Conservation (phyloP, 305 asterid genomes). For the Fraxinus albicans region DNA sequence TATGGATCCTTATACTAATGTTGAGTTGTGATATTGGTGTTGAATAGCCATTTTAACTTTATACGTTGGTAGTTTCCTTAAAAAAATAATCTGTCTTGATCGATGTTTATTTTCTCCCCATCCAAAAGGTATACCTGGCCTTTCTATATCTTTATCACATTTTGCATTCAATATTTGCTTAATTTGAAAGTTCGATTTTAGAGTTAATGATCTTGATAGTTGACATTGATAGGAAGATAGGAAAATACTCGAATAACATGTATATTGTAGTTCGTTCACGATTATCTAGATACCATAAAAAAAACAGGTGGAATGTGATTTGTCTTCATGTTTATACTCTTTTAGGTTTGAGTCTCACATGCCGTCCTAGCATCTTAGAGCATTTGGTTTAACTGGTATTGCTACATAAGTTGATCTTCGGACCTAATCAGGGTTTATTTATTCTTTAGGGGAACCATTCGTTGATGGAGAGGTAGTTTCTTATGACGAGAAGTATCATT, state of each 20-base stretch:
- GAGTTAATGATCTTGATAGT: background rate
- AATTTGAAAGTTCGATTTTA: background rate
- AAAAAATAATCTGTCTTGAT: background rate
- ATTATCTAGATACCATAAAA: background rate
- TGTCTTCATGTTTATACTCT: background rate
- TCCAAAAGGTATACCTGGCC: background rate
- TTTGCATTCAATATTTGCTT: background rate
- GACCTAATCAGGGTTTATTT: background rate
- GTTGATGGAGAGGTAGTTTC: constrained; percentile 35
- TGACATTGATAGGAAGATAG: background rate
- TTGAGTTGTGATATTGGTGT: background rate
- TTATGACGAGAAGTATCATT: constrained; percentile 40
- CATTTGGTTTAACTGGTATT: background rate
- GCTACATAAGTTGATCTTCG: background rate
- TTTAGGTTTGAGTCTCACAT: background rate
- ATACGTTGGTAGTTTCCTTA: background rate
- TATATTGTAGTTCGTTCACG: background rate
- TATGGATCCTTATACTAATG: background rate
- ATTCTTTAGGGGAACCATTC: constrained; percentile 41
- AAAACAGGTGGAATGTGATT: background rate
- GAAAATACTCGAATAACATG: background rate
- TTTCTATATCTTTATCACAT: background rate
- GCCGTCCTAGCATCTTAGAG: background rate
- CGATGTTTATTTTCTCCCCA: background rate
- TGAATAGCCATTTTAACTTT: background rate